These are phyloP conservation scores for Berkeleyomyces rouxiae DNA, from an alignment of 2,329 filamentous ascomycete species.

Conservation along the genomic window DNA sequence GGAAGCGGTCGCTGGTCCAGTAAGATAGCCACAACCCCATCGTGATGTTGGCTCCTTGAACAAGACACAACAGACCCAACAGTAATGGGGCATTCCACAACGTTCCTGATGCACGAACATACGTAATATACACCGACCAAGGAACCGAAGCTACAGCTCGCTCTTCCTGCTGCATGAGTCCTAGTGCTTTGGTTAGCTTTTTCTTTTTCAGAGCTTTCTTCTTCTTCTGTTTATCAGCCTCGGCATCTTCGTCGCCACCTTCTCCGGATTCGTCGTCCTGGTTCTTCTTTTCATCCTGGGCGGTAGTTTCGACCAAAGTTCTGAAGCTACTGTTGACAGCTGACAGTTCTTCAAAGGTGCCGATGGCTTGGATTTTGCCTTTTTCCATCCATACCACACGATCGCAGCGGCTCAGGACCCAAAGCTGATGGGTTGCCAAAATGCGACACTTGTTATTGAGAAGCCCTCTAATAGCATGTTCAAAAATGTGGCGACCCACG, in stretches of 20 bases:
- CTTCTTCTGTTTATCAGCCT: constrained; percentile 25
- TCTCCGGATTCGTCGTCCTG: constrained; percentile 30
- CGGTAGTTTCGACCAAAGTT: constrained; percentile 71
- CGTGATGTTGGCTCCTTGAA: constrained; percentile 70
- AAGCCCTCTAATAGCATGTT: constrained; percentile 80
- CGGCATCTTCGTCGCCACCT: constrained; percentile 27
- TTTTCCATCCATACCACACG: constrained; percentile 86
- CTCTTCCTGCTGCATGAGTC: constrained; percentile 57
- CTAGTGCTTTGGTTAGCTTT: constrained; percentile 33
- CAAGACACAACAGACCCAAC: constrained; percentile 44
- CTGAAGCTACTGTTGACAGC: constrained; percentile 59
- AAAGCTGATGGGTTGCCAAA: constrained; percentile 85
- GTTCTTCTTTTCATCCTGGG: constrained; percentile 45
- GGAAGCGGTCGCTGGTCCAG: constrained; percentile 73
- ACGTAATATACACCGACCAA: constrained; percentile 64
- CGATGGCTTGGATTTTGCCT: constrained; percentile 67
- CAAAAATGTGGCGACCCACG: constrained; percentile 65
- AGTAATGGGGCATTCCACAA: constrained; percentile 52
- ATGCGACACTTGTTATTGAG: constrained; percentile 80
- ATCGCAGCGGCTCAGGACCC: constrained; percentile 80
- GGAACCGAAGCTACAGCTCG: constrained; percentile 59
- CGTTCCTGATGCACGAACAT: constrained; percentile 58
- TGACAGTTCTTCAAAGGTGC: constrained; percentile 84
- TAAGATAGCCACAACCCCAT: constrained; percentile 87
- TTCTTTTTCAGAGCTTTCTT: constrained; percentile 26